Evolutionary conservation across 495 filamentous ascomycete genomes (phyloP), one percentile per base, ranked within the genome.

Genomic region (Podospora tetraspora): DNA sequence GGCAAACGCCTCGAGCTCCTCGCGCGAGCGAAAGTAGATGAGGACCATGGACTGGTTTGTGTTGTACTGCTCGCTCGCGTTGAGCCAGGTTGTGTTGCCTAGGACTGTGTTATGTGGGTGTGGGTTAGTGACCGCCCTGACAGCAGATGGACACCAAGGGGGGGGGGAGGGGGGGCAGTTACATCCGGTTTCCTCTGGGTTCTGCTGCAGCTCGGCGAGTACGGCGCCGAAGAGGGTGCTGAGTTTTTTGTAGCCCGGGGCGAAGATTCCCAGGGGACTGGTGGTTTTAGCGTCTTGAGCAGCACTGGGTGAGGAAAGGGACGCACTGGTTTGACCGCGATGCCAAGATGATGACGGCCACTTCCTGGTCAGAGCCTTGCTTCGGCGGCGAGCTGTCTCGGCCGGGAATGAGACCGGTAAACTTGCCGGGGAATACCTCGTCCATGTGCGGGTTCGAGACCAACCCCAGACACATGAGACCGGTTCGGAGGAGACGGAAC

Each of bases 1-100:
- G 24, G 84, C 84, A 70, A 81, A 86, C 3, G 57, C 65, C 66
- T 84, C 81, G 2, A 86, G 68, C 29, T 75, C 77, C 58, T 84
- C 81, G 16, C 80, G 66, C 43, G 68, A 68, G 27, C 79, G 76
- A 69, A 84, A 82, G 73, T 87, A 87, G 64, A 76, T 75, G 12
- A 84, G 59, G 11, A 69, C 68, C 67, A 84, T 69, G 13, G 76
- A 32, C 57, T 83, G 78, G 67, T 80, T 81, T 7, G 64, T 69
- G 0, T 74, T 73, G 3, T 69, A 34, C 23, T 71, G 70, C 16
- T 79, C 77, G 56, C 37, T 58, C 21, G 57, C 23, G 52, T 69
- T 69, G 0, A 75, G 10, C 69, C 73, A 79, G 5, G 58, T 27
- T 22, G 70, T 68, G 12, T 66, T 58, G n/a, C 71, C 74, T 3